Evolutionary conservation across 2,329 filamentous ascomycete genomes (phyloP).

Genomic region (Lecanicillium sp.): DNA sequence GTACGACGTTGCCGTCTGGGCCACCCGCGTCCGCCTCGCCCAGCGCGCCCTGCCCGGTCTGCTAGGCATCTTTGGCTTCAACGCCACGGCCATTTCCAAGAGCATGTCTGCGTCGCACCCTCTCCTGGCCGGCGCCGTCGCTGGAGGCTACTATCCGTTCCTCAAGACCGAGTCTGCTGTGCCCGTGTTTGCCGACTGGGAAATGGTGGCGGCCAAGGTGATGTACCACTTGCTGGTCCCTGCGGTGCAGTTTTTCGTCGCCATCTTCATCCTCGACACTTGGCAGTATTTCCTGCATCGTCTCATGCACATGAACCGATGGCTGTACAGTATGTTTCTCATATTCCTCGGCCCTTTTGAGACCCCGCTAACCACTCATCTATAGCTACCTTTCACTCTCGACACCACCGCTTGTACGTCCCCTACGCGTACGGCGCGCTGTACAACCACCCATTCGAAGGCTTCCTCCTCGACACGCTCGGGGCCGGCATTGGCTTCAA

Average conservation of each 20-base stretch:
- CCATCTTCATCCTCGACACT: conserved; percentile 74
- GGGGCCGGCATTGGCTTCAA: conserved; percentile 83
- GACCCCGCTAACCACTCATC: conserved; percentile 4
- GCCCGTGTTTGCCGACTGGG: conserved; percentile 78
- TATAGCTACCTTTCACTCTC: conserved; percentile 78
- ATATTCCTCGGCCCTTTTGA: conserved; percentile 37
- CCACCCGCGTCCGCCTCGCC: conserved; percentile 68
- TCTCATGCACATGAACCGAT: conserved; percentile 94
- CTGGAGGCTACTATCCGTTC: conserved; percentile 74
- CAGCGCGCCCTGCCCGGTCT: conserved; percentile 71
- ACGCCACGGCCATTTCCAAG: conserved; percentile 67
- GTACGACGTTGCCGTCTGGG: conserved; percentile 87
- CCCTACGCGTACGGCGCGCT: conserved; percentile 95
- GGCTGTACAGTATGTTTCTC: conserved; percentile 74
- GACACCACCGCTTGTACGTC: conserved; percentile 94
- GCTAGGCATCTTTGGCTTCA: conserved; percentile 65
- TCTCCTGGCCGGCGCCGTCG: conserved; percentile 64
- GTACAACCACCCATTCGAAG: conserved; percentile 94
- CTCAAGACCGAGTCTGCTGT: conserved; percentile 54
- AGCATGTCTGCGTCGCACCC: conserved; percentile 66
- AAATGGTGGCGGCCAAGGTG: conserved; percentile 62
- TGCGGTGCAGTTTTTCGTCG: conserved; percentile 66
- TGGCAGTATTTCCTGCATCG: conserved; percentile 99
- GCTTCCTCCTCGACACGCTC: conserved; percentile 85
- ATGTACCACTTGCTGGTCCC: conserved; percentile 79